Conservation (phyloP, 2,329 filamentous ascomycete species). For the Aspergillus phoenicis region DNA sequence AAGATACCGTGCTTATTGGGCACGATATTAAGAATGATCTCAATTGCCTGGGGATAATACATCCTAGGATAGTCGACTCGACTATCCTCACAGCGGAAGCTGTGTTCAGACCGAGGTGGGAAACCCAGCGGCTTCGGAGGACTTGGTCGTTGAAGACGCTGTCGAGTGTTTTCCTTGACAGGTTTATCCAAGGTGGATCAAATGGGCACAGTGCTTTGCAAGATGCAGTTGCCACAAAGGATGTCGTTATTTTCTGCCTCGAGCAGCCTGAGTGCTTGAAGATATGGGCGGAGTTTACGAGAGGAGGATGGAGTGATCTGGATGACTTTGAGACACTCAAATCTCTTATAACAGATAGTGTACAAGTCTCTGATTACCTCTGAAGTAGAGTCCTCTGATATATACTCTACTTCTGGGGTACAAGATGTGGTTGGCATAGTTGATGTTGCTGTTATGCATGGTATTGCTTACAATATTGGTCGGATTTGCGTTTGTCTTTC, state of each 20-base stretch:
- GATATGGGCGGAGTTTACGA: conserved; percentile 32
- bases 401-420: too few species aligned
- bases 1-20: conserved; percentile 52
- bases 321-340: too few species aligned
- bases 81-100: conserved; percentile 44
- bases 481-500: too few species aligned
- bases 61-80: conserved; percentile 51
- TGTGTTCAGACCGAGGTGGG: conserved; percentile 17
- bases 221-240: conserved; percentile 53
- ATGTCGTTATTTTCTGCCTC: conserved; percentile 53
- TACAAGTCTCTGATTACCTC: too few species aligned
- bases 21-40: conserved; percentile 53
- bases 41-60: conserved; percentile 46
- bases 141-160: conserved; percentile 44
- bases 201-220: conserved; percentile 53
- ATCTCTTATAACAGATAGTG: too few species aligned
- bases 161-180: conserved; percentile 37
- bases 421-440: too few species aligned
- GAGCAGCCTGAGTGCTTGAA: conserved; percentile 41
- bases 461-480: too few species aligned
- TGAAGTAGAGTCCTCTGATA: too few species aligned
- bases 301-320: too few species aligned
- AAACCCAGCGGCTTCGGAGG: conserved; percentile 7
- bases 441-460: too few species aligned
- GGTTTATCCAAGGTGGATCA: conserved; percentile 38